Percentiles rank a stretch among this genome's conserved stretches.
These are phyloP conservation scores for Jaltomata sinuosa DNA, from an alignment of 257 asterid species.

Conservation along the genomic window DNA sequence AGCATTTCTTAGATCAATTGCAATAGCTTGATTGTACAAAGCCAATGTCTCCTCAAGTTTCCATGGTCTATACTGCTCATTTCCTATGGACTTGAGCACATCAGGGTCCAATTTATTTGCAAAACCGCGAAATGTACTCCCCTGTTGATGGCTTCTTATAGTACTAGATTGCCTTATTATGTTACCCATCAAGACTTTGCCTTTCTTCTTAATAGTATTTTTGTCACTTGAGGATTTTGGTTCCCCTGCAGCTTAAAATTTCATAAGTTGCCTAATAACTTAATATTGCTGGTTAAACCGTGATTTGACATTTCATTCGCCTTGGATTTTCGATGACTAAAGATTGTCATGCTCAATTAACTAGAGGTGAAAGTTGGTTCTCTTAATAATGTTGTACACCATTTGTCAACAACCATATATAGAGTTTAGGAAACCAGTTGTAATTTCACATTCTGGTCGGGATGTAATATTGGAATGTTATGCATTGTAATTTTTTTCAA, in stretches of 20 bases:
- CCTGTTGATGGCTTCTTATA: too few species aligned
- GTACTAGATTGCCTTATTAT: conserved; percentile 26
- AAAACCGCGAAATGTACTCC: too few species aligned
- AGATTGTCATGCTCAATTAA: conserved; percentile 25
- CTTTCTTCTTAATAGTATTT: not conserved
- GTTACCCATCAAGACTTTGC: conserved; percentile 20
- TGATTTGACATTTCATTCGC: not conserved
- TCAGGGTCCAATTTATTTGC: too few species aligned
- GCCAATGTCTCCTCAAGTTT: conserved; percentile 61
- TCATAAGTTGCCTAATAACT: conserved; percentile 30
- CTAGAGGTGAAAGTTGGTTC: conserved; percentile 26
- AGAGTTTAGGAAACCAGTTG: too few species aligned
- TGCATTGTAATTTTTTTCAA: too few species aligned
- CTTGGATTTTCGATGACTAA: conserved; percentile 10
- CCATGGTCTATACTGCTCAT: conserved; percentile 53
- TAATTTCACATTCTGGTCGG: too few species aligned
- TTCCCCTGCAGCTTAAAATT: conserved; percentile 18
- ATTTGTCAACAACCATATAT: too few species aligned
- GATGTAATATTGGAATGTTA: too few species aligned
- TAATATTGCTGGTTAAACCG: too few species aligned
- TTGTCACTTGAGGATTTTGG: conserved; percentile 2
- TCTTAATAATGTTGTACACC: too few species aligned
- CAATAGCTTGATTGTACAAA: conserved; percentile 62
- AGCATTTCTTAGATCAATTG: conserved; percentile 61
- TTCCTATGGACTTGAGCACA: too few species aligned